Evolutionary conservation across 108 stramenopile species (phyloP).

Genomic region (Pseudonitzschia pungens): DNA sequence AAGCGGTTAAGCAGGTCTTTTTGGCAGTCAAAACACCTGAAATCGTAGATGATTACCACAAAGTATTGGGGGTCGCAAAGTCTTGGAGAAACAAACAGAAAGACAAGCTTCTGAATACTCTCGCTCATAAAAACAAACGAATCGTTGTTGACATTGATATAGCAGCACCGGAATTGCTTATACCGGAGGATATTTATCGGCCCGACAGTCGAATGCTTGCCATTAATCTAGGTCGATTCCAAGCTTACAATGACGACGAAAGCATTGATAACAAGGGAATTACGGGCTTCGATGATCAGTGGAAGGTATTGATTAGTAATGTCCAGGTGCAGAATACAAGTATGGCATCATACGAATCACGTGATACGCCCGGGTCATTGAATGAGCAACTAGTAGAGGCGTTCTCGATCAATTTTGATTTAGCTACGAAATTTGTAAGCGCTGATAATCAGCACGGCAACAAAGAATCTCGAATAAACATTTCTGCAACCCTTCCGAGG

Average conservation of each 20-base stretch:
- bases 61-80: constrained; percentile 39
- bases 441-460: constrained; percentile 10
- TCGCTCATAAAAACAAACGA: constrained; percentile 57
- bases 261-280: neutral
- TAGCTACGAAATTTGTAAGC: constrained; percentile 43
- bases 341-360: constrained; percentile 16
- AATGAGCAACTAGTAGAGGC: constrained; percentile 58
- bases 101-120: constrained; percentile 45
- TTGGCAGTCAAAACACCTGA: constrained; percentile 59
- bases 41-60: constrained; percentile 61
- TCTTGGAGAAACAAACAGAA: constrained; percentile 54
- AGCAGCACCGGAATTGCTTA: constrained; percentile 57
- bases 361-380: neutral
- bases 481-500: constrained; percentile 55
- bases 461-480: constrained; percentile 29
- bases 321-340: constrained; percentile 48
- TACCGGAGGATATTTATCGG: constrained; percentile 58
- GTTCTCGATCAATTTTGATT: constrained; percentile 59
- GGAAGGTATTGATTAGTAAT: constrained; percentile 50
- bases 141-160: constrained; percentile 61
- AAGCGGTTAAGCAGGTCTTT: constrained; percentile 56
- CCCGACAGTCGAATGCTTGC: constrained; percentile 44
- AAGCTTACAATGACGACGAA: constrained; percentile 36
- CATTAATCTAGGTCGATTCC: constrained; percentile 60
- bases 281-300: constrained; percentile 50